Base-by-base conservation (phyloP, 805 yeast genomes). In the Wickerhamiella brachini region DNA sequence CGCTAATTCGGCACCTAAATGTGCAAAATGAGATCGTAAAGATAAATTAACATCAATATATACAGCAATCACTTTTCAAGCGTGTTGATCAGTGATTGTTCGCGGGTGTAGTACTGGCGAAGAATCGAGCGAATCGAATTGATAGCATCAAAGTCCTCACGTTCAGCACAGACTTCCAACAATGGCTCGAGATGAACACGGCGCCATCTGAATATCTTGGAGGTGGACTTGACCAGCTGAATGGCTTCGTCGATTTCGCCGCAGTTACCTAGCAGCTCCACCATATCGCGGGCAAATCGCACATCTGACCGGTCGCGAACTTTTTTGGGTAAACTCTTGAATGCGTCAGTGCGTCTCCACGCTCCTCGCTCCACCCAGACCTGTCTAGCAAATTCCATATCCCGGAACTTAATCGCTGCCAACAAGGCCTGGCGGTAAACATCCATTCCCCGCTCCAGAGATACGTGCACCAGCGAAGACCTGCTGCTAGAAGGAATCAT, bases 281-380 rank as follows among this genome's bases (percentile, higher is more conserved):
- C 77, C 84, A 87, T 81, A 12, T 77, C 71, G 23, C 76, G 65
- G 1, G 96, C 95, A 71, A 88, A 86, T 52, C 68, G 71, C 62
- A 79, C 79, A 60, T 83, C 90, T 3, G 71, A 64, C 3, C 63
- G 60, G 44, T 74, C 73, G 56, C 75, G 78, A 26, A 57, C 62
- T 0, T 51, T 49, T 9, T 67, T 58, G 0, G 69, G 48, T 17
- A 78, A 60, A 0, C 51, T 38, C 49, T 71, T 75, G 69, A 83
- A 88, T 2, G 26, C 48, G 1, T 39, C n/a, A 5, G 84, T 72
- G 53, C 77, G 77, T 49, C 96, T 71, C 66, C 74, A 87, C 21
- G 63, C 54, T 2, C 96, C 96, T 59, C 97, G 76, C 59, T 85
- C 95, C 1, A 67, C 65, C 95, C 95, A 88, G 1, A 85, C 70